These are phyloP conservation scores for Rhynchosporium agropyri DNA, from an alignment of 2,329 filamentous ascomycete genomes.

Conservation along the genomic window DNA sequence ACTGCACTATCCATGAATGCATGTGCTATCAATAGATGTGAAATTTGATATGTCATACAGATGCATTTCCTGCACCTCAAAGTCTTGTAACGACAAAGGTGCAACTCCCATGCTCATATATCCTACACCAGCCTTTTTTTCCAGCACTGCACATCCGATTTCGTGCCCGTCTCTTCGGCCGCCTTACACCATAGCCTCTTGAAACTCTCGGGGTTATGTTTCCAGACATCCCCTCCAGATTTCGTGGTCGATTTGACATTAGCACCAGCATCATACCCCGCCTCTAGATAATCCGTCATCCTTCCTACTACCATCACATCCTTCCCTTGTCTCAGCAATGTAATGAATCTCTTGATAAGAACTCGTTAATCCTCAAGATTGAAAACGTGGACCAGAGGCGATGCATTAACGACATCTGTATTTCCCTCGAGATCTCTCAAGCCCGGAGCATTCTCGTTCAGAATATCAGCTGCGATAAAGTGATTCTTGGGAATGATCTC, in stretches of 20 bases:
- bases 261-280: conserved; percentile 12
- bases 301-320: conserved; percentile 21
- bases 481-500: conserved; percentile 35
- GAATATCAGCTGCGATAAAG: conserved; percentile 44
- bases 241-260: conserved; percentile 8
- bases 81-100: neutral
- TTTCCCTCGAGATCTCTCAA: conserved; percentile 43
- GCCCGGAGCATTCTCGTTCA: conserved; percentile 35
- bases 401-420: conserved; percentile 30
- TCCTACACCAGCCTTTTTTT: neutral
- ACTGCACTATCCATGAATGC: neutral
- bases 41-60: neutral
- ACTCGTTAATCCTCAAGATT: conserved; percentile 43
- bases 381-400: conserved; percentile 29
- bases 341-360: conserved; percentile 25
- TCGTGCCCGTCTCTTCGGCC: conserved; percentile 31
- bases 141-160: conserved; percentile 32
- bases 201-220: conserved; percentile 31
- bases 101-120: conserved; percentile 3
- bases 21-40: neutral
- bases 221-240: conserved; percentile 20
- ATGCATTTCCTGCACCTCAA: neutral
- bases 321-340: conserved; percentile 27
- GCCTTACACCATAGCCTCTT: conserved; percentile 31
- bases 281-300: conserved; percentile 23